Base-by-base conservation (phyloP, 495 filamentous ascomycete genomes). In the Usnea hakonensis region DNA sequence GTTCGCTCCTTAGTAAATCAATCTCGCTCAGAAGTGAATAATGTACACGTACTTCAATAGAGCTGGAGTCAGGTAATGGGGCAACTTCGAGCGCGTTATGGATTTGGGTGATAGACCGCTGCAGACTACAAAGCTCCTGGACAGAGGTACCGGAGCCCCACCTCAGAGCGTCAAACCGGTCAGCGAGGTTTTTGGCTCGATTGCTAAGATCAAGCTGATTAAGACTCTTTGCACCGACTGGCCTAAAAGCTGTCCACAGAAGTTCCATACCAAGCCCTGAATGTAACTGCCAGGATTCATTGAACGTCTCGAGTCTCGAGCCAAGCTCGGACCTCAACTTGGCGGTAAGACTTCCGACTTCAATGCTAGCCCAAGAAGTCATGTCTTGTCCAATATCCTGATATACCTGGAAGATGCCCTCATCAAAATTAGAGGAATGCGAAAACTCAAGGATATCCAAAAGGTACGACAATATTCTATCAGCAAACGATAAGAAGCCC, bases 191-290 rank as follows among this genome's bases (percentile, higher is more conserved):
- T 70, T 93, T 87, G 68, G 95, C 71, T 19, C 82, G 75, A 14
- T 82, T 63, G 17, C 87, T 71, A 9, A 80, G 75, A 16, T 73
- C 61, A 50, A 88, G 72, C 38, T 81, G 78, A 7, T 68, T 56
- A 36, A 83, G 73, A 30, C 80, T 81, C 26, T 75, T 69, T 30
- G 85, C 78, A 6, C 88, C 84, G 8, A 78, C 74, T 16, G 91
- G 91, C 66, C 85, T 81, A 66, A 93, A 83, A 0, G 73, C 65
- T 41, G 80, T 79, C 94, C 94, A 98, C 1, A 97, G 78, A 32
- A 73, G 74, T 69, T 96, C 90, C 90, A 97, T 96, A 64, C 84
- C 86, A 21, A 90, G 79, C 2, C 92, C 92, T 3, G 85, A 92
- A 0, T 77, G 82, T 9, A 94, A 74, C 50, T 85, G 83, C 77